A percentile compares a stretch with the other conserved stretches of the same genome.
phyloP scores from a whole-genome alignment of 139 green algal genomes.

The Micractinium sp. region DNA sequence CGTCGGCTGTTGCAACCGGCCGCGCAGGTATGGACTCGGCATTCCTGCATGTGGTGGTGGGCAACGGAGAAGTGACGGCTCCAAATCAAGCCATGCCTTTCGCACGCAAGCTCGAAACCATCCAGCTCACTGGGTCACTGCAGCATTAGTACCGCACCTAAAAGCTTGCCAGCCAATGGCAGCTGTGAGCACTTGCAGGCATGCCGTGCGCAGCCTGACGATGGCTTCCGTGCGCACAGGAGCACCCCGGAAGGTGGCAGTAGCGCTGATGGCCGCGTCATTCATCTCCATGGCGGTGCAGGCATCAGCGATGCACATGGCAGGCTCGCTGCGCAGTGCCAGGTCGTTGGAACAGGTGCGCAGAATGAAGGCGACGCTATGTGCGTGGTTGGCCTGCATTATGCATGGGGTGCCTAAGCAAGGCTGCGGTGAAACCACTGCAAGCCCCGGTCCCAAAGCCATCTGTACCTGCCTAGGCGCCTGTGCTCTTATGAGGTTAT shows the following conservation, averaged over 20 bases:
- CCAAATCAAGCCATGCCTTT: background rate
- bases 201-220: conserved; percentile 69
- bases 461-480: too few relatives aligned
- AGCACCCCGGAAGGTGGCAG: conserved; percentile 15
- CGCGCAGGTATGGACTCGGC: background rate
- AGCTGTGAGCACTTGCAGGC: conserved; percentile 83
- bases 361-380: conserved; percentile 46
- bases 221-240: conserved; percentile 52
- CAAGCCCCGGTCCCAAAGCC: background rate
- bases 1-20: background rate
- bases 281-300: conserved; percentile 63
- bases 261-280: conserved; percentile 42
- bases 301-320: conserved; percentile 59
- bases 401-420: background rate
- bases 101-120: too few relatives aligned
- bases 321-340: conserved; percentile 21
- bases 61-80: too few relatives aligned
- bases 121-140: too few relatives aligned
- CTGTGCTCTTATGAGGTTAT: too few relatives aligned
- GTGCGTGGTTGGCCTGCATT: conserved; percentile 46
- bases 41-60: background rate
- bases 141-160: conserved; percentile 32
- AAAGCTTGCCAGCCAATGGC: conserved; percentile 77
- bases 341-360: conserved; percentile 38
- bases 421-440: background rate